Percentiles rank a stretch among this genome's conserved stretches.
Evolutionary conservation across 2,329 filamentous ascomycete species (phyloP).

Genomic region (Catunica adiposa): DNA sequence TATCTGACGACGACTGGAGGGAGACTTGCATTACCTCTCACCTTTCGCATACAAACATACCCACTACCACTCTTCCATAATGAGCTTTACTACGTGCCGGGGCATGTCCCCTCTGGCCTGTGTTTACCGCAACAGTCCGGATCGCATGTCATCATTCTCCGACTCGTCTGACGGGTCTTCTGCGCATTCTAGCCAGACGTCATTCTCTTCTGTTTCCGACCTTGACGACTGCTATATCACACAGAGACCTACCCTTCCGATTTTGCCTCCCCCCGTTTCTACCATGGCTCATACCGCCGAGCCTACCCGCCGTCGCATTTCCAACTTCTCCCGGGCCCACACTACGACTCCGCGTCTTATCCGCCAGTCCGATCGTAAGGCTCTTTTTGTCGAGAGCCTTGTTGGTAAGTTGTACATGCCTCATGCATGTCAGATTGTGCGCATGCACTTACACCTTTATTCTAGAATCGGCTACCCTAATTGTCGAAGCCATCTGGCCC

Average conservation of each 20-base stretch:
- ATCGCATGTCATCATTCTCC: slow-evolving; percentile 8
- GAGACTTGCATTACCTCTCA: slow-evolving; percentile 18
- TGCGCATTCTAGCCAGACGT: slow-evolving; percentile 53
- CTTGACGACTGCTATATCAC: slow-evolving; percentile 48
- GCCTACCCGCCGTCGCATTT: slow-evolving; percentile 36
- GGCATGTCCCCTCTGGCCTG: slow-evolving; percentile 36
- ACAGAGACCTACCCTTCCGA: slow-evolving; percentile 24
- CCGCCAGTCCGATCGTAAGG: slow-evolving; percentile 80
- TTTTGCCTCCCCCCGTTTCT: slow-evolving; percentile 34
- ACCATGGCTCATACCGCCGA: slow-evolving; percentile 37
- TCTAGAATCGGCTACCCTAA: slow-evolving; percentile 87
- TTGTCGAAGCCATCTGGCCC: slow-evolving; percentile 95
- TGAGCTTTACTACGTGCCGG: slow-evolving; percentile 20
- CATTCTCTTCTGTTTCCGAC: slow-evolving; percentile 55
- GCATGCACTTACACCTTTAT: slow-evolving; percentile 15
- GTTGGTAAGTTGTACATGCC: slow-evolving; percentile 59
- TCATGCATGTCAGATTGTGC: slow-evolving; percentile 1
- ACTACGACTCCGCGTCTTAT: slow-evolving; percentile 46
- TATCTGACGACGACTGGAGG: slow-evolving; percentile 41
- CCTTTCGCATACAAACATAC: slow-evolving; percentile 17
- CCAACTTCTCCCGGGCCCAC: slow-evolving; percentile 37
- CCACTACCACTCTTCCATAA: not conserved
- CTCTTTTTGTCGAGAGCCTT: slow-evolving; percentile 89
- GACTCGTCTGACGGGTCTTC: slow-evolving; percentile 5
- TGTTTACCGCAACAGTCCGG: slow-evolving; percentile 19